Base-by-base conservation (phyloP, 805 yeast species). In the Phaffomyces thermotolerans region DNA sequence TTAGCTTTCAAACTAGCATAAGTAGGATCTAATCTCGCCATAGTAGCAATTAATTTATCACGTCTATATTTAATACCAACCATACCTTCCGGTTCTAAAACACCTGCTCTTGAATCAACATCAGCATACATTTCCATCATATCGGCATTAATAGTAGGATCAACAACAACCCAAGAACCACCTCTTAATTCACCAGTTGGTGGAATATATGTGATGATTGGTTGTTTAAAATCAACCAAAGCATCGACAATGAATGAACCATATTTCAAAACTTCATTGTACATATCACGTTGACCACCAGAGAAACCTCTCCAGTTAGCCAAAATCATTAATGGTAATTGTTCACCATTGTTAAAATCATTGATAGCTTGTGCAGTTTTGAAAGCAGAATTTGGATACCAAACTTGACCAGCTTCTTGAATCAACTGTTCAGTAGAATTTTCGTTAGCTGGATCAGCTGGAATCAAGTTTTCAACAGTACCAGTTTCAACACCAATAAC, bases 281-380 rank as follows among this genome's bases (percentile, higher is more conserved):
- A 95, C 99, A 93, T 93, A 68, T 93, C 99, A 64, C 97, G 86
- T 75, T 93, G 99, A 65, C 99, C 99, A 74, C 99, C 99, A 54
- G 97, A 88, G 81, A 93, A 93, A 60, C 99, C 99, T 81, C 99
- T 86, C 99, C 99, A 93, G 78, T 93, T 93, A 47, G 99, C 99
- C 56, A 93, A 72, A 53, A 93, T 88, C 95, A 93, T 86, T 66
- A 93, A 75, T 51, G 99, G 99, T 61, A 93, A 76, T 68, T 90
- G 91, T 68, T 93, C 99, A 75, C 99, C 99, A 62, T 88, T 72
- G 75, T 93, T 93, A 79, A 93, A 93, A 64, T 93, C 99, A 53
- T 83, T 84, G 58, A 93, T 91, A 20, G 99, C 98, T 72, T 93
- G 99, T 4, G 99, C 95, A 37, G 99, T 93, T 80, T 93, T 93